Evolutionary conservation across 2,329 filamentous ascomycete genomes (phyloP).

Genomic region (Calonectria naviculata): DNA sequence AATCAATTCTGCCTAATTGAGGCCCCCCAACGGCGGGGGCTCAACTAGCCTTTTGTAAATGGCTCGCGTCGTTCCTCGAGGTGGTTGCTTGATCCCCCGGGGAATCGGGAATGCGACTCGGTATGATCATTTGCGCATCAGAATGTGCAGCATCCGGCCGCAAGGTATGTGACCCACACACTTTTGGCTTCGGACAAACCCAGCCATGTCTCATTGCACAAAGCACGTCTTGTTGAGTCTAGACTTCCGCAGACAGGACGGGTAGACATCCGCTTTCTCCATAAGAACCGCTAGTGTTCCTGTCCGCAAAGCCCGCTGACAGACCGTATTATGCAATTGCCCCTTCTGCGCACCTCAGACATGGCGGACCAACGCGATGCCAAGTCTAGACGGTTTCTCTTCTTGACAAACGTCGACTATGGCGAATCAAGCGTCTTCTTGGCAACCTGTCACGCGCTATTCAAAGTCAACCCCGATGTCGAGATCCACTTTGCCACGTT

Average conservation of each 20-base stretch:
- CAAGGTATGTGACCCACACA: neutral
- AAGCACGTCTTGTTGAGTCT: neutral
- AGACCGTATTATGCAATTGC: neutral
- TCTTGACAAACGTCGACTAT: conserved; percentile 57
- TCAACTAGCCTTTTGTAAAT: neutral
- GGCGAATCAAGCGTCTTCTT: conserved; percentile 60
- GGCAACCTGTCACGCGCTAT: conserved; percentile 53
- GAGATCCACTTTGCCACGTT: conserved; percentile 59
- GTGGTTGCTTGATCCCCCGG: neutral
- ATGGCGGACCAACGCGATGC: neutral
- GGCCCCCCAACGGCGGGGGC: neutral
- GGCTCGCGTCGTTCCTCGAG: neutral
- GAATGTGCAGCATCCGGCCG: neutral
- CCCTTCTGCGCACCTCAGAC: neutral
- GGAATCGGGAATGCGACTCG: neutral
- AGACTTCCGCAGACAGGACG: neutral
- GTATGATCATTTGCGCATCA: neutral
- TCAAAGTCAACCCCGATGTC: conserved; percentile 45
- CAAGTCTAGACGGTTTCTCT: conserved; percentile 41
- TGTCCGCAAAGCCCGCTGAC: neutral
- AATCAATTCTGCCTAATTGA: neutral
- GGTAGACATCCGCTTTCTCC: neutral
- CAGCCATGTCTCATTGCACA: neutral
- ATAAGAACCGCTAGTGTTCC: conserved; percentile 2
- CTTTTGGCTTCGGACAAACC: neutral